These are phyloP conservation scores for Neurospora sp. DNA, from an alignment of 2,329 filamentous ascomycete species.

Conservation along the genomic window DNA sequence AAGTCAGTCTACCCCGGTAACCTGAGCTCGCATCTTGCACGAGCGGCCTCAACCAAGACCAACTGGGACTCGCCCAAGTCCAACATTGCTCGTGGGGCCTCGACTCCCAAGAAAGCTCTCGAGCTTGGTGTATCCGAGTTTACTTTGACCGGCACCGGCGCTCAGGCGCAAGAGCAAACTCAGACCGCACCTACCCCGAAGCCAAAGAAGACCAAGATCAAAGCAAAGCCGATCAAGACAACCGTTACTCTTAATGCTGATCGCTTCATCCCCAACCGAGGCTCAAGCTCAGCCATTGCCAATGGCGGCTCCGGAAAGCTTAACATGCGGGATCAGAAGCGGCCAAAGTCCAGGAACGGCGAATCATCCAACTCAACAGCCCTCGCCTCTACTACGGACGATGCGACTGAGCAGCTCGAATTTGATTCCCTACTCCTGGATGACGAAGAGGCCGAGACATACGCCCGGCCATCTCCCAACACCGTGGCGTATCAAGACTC, in stretches of 20 bases:
- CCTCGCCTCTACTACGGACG: conserved; percentile 70
- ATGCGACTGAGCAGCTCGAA: conserved; percentile 56
- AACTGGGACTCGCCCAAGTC: conserved; percentile 91
- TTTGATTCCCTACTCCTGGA: conserved; percentile 72
- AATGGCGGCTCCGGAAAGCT: conserved; percentile 78
- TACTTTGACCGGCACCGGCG: conserved; percentile 75
- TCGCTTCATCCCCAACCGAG: conserved; percentile 91
- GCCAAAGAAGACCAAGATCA: conserved; percentile 44
- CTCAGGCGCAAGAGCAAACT: conserved; percentile 21
- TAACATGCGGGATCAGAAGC: conserved; percentile 57
- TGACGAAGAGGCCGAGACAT: conserved; percentile 56
- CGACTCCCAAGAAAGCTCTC: conserved; percentile 71
- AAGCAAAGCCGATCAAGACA: conserved; percentile 58
- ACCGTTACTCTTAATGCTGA: conserved; percentile 74
- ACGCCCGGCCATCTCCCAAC: conserved; percentile 75
- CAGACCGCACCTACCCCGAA: conserved; percentile 52
- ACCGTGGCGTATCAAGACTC: conserved; percentile 87
- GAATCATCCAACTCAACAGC: conserved; percentile 58
- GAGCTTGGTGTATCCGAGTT: conserved; percentile 92
- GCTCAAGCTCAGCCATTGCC: conserved; percentile 77
- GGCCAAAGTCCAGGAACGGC: conserved; percentile 59
- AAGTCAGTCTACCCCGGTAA: conserved; percentile 77
- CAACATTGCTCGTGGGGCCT: conserved; percentile 70
- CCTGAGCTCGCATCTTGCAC: conserved; percentile 68
- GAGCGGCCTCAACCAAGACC: conserved; percentile 49